These are phyloP conservation scores for Vitis cinerea DNA, from an alignment of 164 flowering plant genomes.

Conservation along the genomic window DNA sequence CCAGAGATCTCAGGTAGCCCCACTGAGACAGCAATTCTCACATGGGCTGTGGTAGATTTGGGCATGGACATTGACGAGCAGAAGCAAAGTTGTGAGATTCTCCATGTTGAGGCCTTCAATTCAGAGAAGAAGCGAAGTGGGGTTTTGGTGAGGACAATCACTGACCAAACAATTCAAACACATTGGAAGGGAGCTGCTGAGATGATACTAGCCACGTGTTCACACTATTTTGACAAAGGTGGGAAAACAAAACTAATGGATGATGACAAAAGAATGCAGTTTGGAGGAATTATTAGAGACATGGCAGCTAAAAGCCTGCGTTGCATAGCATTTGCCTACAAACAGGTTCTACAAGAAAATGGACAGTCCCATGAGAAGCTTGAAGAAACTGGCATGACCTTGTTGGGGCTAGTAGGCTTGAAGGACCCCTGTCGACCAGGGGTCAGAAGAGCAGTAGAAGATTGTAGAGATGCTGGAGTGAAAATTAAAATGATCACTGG, in stretches of 20 bases:
- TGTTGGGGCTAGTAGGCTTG: constrained; percentile 35
- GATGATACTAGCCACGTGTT: constrained; percentile 23
- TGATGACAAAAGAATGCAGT: constrained; percentile 10
- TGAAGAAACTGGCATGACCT: constrained; percentile 19
- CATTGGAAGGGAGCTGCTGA: constrained; percentile 37
- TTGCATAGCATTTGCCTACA: constrained; percentile 38
- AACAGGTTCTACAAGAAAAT: constrained; percentile 7
- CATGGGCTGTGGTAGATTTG: constrained; percentile 30
- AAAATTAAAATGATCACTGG: constrained; percentile 43
- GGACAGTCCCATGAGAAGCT: constrained; percentile 8
- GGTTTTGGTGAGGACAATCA: constrained; percentile 9
- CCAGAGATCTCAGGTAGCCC: constrained; percentile 22
- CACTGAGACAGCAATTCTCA: constrained; percentile 25
- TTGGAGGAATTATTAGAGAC: constrained; percentile 21
- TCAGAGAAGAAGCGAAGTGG: constrained; percentile 45
- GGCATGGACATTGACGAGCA: constrained; percentile 30
- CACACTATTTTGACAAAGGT: constrained; percentile 9
- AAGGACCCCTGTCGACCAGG: constrained; percentile 47
- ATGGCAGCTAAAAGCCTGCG: constrained; percentile 41
- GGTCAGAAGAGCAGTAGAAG: constrained; percentile 29
- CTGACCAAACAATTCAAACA: background rate
- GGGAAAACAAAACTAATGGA: constrained; percentile 14
- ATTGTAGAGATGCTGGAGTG: constrained; percentile 37
- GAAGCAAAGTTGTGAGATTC: constrained; percentile 18
- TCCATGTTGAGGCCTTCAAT: constrained; percentile 42